Conservation (phyloP, 2,329 filamentous ascomycete genomes). For the Hypoxylon rubiginosum region DNA sequence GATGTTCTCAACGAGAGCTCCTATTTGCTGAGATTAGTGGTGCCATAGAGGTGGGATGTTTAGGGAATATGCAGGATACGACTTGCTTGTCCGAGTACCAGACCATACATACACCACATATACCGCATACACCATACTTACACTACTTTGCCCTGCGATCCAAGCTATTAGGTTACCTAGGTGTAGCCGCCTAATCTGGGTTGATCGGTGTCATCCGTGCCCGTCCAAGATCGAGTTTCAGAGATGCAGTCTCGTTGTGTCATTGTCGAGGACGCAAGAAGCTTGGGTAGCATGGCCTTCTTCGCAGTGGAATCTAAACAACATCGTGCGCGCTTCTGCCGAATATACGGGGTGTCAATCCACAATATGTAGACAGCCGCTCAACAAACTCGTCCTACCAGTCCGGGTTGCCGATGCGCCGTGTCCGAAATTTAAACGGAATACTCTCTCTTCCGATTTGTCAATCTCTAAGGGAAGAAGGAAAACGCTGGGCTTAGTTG, state of each 20-base stretch:
- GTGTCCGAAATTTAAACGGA: conserved; percentile 27
- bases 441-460: conserved; percentile 30
- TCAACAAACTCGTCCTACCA: conserved; percentile 34
- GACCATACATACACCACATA: conserved; percentile 13
- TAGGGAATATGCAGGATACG: conserved; percentile 29
- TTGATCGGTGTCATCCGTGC: conserved; percentile 26
- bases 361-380: conserved; percentile 30
- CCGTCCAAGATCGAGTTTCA: conserved; percentile 24
- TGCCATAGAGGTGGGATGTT: conserved; percentile 29
- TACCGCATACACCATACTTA: neutral
- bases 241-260: conserved; percentile 23
- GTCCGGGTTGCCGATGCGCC: conserved; percentile 21
- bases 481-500: conserved; percentile 4
- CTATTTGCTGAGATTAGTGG: conserved; percentile 38
- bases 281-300: conserved; percentile 15
- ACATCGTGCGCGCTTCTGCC: conserved; percentile 22
- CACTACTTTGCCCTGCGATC: conserved; percentile 3
- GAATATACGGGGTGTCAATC: conserved; percentile 26
- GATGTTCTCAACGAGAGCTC: conserved; percentile 3
- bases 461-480: conserved; percentile 14
- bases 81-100: conserved; percentile 22
- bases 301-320: conserved; percentile 14
- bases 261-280: conserved; percentile 24
- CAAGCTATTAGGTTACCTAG: conserved; percentile 28
- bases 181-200: conserved; percentile 33